Percentiles rank a stretch among this genome's conserved stretches.
Conservation (phyloP, 345 rosid species). For the Atalantia buxifolia region DNA sequence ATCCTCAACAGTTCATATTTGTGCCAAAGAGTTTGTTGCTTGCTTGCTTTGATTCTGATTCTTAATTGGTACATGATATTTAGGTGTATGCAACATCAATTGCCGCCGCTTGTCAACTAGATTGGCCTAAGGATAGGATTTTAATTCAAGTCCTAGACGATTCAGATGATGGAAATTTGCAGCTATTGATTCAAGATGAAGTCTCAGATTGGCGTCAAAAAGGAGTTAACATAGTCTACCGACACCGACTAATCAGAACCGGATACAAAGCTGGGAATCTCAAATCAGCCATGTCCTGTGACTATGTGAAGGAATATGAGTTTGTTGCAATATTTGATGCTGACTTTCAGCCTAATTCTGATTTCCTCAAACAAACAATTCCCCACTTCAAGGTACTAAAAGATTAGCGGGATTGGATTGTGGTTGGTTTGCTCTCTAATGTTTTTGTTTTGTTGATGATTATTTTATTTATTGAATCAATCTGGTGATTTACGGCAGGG, state of each 20-base stretch:
- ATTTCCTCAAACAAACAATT: constrained; percentile 67
- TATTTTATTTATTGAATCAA: not conserved
- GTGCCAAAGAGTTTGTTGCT: not conserved
- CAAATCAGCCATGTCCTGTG: constrained; percentile 87
- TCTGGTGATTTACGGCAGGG: constrained; percentile 43
- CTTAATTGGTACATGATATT: not conserved
- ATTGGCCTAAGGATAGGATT: constrained; percentile 82
- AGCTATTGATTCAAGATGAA: constrained; percentile 71
- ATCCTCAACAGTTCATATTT: not conserved
- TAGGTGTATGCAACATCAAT: constrained; percentile 84
- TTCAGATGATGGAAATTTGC: constrained; percentile 64
- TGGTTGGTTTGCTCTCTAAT: not conserved
- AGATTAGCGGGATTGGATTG: not conserved
- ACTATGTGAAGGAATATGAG: constrained; percentile 74
- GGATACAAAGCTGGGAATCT: constrained; percentile 96
- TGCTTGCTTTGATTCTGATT: not conserved
- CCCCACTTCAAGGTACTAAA: constrained; percentile 78
- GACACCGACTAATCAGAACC: constrained; percentile 78
- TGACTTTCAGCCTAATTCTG: constrained; percentile 82
- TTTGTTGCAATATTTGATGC: constrained; percentile 81
- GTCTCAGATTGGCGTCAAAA: constrained; percentile 63
- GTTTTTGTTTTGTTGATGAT: not conserved
- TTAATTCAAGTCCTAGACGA: constrained; percentile 89
- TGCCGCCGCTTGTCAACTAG: constrained; percentile 74
- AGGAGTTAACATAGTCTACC: constrained; percentile 77